Evolutionary conservation across 371 early-diverging fungal species (phyloP), one percentile per base, ranked within the genome.

Genomic region (Mycotypha africana): DNA sequence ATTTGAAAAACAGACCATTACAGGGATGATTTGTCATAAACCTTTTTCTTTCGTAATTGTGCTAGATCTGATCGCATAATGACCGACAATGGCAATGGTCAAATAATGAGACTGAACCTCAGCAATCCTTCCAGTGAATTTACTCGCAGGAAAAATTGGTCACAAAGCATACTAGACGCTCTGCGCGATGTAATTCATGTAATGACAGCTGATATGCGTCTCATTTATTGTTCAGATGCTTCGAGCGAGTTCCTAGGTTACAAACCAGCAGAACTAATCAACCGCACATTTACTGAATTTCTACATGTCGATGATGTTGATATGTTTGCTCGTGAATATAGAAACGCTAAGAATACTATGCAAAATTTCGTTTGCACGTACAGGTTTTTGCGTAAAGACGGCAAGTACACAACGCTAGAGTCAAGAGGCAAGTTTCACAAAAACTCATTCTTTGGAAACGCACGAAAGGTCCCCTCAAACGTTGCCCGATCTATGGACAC

Each of bases 181-280:
- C 25, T 81, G 1, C 69, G 74, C 43, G 82, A 81, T 59, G 63
- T 77, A 12, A 33, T 77, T 11, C 76, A 76, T 56, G 82, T 81
- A 5, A 39, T 78, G 15, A 54, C 60, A 2, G 56, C 65, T 2
- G 39, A 58, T 10, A 68, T 65, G 15, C 49, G 35, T 14, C 50
- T 81, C 15, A n/a, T 73, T 42, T 76, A 58, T 48, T 67, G 70
- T 39, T 73, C 76, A 4, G 64, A 74, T 1, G 71, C 76, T 2
- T 70, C 67, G 2, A 47, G 48, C 19, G 58, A 69, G 38, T 52
- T 67, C 14, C 48, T 78, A 3, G 78, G 76, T 2, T 74, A 75
- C 36, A 43, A 60, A 6, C 69, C 67, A 0, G 52, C 58, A 2
- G 79, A 81, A 19, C 55, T 78, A 25, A 47, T 69, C 5, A 66